A percentile compares a stretch with the other conserved stretches of the same genome.
Evolutionary conservation across 441 rosid species (phyloP).

Genomic region (Pelargonium cotyledonis): DNA sequence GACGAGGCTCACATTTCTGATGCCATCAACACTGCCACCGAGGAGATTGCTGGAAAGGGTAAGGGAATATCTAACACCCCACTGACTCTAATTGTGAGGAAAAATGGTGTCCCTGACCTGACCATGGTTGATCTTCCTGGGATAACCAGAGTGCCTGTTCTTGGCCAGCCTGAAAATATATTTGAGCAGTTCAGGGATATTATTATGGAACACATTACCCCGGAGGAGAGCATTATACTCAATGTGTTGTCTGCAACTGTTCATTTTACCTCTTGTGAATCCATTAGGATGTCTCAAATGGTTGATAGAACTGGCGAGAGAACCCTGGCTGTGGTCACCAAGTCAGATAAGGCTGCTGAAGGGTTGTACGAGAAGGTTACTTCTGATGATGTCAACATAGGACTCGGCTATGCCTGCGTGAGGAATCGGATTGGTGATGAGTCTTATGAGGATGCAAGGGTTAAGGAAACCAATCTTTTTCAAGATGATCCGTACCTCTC

Average conservation of each 20-base stretch:
- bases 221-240: constrained; percentile 34
- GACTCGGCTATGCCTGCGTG: constrained; percentile 39
- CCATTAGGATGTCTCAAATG: constrained; percentile 35
- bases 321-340: constrained; percentile 44
- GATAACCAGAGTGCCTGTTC: constrained; percentile 36
- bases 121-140: constrained; percentile 48
- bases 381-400: constrained; percentile 38
- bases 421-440: constrained; percentile 41
- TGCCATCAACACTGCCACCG: constrained; percentile 21
- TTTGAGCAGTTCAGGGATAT: constrained; percentile 28
- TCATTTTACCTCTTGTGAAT: constrained; percentile 34
- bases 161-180: constrained; percentile 35
- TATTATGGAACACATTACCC: constrained; percentile 36
- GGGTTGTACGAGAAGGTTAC: constrained; percentile 35
- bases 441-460: constrained; percentile 27
- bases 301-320: constrained; percentile 38
- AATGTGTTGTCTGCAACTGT: constrained; percentile 38
- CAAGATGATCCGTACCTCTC: constrained; percentile 22
- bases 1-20: constrained; percentile 21
- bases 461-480: constrained; percentile 25
- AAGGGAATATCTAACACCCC: constrained; percentile 25
- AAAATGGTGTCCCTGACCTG: constrained; percentile 34
- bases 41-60: constrained; percentile 28
- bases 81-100: constrained; percentile 9
- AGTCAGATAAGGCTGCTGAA: constrained; percentile 37